phyloP scores from a whole-genome alignment of 257 asterid species.

The Orobanche coerulescens region DNA sequence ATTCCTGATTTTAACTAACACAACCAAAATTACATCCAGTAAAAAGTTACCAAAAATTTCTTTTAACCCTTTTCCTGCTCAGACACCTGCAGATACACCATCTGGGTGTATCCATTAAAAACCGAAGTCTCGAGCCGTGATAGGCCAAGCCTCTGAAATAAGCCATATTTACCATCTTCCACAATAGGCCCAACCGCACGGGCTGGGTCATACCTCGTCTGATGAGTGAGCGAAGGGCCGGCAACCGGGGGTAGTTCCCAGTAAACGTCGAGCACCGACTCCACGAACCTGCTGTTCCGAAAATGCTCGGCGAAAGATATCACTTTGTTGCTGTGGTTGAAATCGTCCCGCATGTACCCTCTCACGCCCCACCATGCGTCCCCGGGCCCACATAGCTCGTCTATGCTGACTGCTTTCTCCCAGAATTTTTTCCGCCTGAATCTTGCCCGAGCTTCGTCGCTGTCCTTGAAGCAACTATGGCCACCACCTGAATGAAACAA shows the following conservation, averaged over 20 bases:
- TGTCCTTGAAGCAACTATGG: conserved; percentile 81
- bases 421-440: conserved; percentile 59
- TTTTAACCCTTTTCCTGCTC: conserved; percentile 31
- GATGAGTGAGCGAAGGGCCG: conserved; percentile 93
- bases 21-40: neutral
- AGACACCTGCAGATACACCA: conserved; percentile 88
- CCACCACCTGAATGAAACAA: conserved; percentile 65
- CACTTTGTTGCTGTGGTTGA: conserved; percentile 77
- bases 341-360: conserved; percentile 82
- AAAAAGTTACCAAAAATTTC: neutral
- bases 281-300: conserved; percentile 80
- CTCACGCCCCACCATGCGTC: conserved; percentile 99
- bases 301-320: conserved; percentile 61
- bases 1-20: neutral
- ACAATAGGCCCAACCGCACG: conserved; percentile 65
- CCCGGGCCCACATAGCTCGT: conserved; percentile 83
- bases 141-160: conserved; percentile 67
- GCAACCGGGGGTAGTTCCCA: conserved; percentile 98
- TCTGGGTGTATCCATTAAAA: conserved; percentile 87
- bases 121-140: conserved; percentile 57
- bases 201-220: conserved; percentile 89
- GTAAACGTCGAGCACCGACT: conserved; percentile 70
- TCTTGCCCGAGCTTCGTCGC: conserved; percentile 84
- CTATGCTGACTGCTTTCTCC: conserved; percentile 74
- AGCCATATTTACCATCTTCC: conserved; percentile 73